Conservation (phyloP, 129 eudicot species). For the Centrapalus pauciflorus region DNA sequence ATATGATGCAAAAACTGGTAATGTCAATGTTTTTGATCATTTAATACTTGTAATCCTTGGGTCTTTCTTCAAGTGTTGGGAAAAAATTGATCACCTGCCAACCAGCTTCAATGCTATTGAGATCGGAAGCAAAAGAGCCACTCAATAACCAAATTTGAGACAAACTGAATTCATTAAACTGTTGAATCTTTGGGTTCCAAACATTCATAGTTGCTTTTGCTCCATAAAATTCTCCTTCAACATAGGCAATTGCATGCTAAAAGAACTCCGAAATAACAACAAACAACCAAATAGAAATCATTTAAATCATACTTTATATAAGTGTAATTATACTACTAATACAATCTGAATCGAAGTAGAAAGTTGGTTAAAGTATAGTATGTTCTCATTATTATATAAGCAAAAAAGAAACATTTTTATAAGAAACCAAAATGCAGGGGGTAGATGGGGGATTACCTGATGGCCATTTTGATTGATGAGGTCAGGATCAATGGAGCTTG, state of each 20-base stretch:
- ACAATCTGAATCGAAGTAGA: too few species aligned
- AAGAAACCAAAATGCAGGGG: too few species aligned
- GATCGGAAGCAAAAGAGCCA: constrained; percentile 84
- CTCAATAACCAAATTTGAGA: constrained; percentile 84
- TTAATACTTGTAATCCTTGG: neutral
- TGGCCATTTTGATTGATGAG: constrained; percentile 67
- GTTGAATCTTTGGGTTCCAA: constrained; percentile 77
- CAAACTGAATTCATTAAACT: constrained; percentile 75
- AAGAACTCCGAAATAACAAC: constrained; percentile 27
- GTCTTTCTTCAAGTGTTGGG: neutral
- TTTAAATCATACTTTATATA: too few species aligned
- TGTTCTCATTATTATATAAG: too few species aligned
- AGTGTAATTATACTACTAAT: too few species aligned
- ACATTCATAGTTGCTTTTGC: constrained; percentile 93
- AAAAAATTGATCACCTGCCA: constrained; percentile 58
- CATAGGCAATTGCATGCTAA: constrained; percentile 92
- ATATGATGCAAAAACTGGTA: neutral
- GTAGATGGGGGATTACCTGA: constrained; percentile 45
- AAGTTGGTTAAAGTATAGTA: too few species aligned
- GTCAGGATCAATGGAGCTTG: constrained; percentile 61
- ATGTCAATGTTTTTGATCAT: neutral
- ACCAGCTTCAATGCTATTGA: constrained; percentile 93
- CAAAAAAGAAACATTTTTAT: too few species aligned
- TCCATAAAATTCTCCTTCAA: constrained; percentile 72
- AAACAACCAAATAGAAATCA: too few species aligned